Evolutionary conservation across 2,329 filamentous ascomycete genomes (phyloP), one percentile per base, ranked within the genome.

Genomic region (Pyrenochaeta sp.): DNA sequence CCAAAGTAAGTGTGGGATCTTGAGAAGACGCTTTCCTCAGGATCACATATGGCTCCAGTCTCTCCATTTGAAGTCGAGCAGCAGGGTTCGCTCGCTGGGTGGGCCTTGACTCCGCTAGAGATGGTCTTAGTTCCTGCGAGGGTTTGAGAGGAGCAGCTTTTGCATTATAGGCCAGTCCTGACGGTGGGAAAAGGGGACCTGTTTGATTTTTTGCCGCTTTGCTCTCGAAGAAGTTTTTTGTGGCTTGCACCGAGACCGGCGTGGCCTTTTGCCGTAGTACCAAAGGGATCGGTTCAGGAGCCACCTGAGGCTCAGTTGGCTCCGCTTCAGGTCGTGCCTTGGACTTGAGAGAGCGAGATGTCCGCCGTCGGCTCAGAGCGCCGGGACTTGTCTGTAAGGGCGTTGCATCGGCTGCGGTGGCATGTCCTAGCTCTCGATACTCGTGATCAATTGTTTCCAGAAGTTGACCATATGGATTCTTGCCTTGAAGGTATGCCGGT

Each of bases 401-500:
- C 4, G 58, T 45, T 10, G 44, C 46, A 27, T 38, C 26, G 21
- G 37, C 18, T 27, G 37, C 20, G 4, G 29, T 27, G 13, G 38
- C 32, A 22, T 28, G 24, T 22, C 38, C 45, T 8, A 37, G 23
- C 29, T 54, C 53, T 30, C 53, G 55, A 40, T 58, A 61, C 7
- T 58, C 51, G 37, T 58, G 55, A 7, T 61, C 51, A 35, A 51
- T 39, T 20, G 40, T 49, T 14, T 65, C 56, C 27, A 69, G 35
- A 15, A 70, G 55, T 23, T 55, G 53, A 24, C 63, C 66, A 46
- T 68, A 67, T 6, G 65, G 61, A 20, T 68, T 68, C 44, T 63
- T 70, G 13, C 60, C 60, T 31, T 54, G 54, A 10, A 68, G 53
- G 37, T 68, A 68, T 6, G 53, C 55, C 18, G 63, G 63, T 21